Base-by-base conservation (phyloP, 2,329 filamentous ascomycete species). In the Fulvia fulva region DNA sequence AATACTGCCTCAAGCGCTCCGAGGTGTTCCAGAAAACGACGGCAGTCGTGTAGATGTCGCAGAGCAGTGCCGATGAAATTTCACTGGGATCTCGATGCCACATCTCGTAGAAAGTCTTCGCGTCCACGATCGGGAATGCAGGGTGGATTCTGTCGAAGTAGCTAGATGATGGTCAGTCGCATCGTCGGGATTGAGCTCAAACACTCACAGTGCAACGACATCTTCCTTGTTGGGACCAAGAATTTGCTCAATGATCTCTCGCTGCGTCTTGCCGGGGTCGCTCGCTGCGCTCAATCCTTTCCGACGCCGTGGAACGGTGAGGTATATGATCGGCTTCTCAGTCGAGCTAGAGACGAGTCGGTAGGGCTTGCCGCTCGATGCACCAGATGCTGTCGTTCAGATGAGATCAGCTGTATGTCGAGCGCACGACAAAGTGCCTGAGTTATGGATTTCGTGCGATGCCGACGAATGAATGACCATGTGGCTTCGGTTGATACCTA, bases 221-320 rank as follows among this genome's bases (percentile, higher is more conserved):
- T 76, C 71, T 16, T 67, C 63, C 54, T 71, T 72, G 52, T 73
- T 71, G 0, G 71, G 70, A 0, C 74, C 74, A 46, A 77, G 68
- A 8, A 77, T 69, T 53, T 77, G 72, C 57, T 76, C 73, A 11
- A 77, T 65, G 45, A 77, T 73, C 51, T 77, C 75, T 5, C 72
- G 63, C 54, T 77, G 75, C 51, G 70, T 69, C 49, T 65, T 69
- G 3, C 75, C 75, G 12, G 74, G 73, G 5, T 70, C 67, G 34
- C 66, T 67, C 26, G 68, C 67, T 2, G 68, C 68, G 11, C 41
- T 32, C 5, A 75, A 58, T 5, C 80, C 80, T 57, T 78, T 77
- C 52, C 80, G 75, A 52, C 78, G 77, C 41, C 79, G 72, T 9
- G 80, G 79, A 3, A 83, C 78, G 5, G 79, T 80, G 8, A 74